Percentiles rank a stretch among this genome's conserved stretches.
These are phyloP conservation scores for Epichloe festucae DNA, from an alignment of 2,329 filamentous ascomycete species.

Conservation along the genomic window DNA sequence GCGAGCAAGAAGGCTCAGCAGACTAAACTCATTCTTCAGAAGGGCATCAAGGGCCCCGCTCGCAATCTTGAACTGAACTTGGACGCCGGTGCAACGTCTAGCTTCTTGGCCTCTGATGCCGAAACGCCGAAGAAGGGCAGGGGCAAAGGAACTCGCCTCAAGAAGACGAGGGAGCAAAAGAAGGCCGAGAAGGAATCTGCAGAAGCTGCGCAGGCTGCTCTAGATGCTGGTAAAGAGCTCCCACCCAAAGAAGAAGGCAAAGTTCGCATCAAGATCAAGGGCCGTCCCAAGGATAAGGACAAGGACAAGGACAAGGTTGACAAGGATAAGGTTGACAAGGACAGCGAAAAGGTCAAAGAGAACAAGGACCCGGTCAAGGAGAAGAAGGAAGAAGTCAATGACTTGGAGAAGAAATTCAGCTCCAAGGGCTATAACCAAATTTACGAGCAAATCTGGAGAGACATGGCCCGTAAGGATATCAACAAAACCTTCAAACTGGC, in stretches of 20 bases:
- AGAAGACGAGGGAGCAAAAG: conserved; percentile 85
- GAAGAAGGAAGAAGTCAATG: conserved; percentile 35
- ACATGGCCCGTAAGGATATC: conserved; percentile 85
- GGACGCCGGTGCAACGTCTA: conserved; percentile 74
- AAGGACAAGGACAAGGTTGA: conserved; percentile 22
- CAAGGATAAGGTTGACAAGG: conserved; percentile 30
- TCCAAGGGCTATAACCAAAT: conserved; percentile 94
- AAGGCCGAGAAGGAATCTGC: conserved; percentile 71
- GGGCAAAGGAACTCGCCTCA: conserved; percentile 56
- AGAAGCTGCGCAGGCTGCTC: conserved; percentile 72
- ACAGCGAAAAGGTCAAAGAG: conserved; percentile 27
- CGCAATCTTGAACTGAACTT: conserved; percentile 63
- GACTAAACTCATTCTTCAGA: conserved; percentile 76
- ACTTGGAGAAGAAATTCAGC: conserved; percentile 55
- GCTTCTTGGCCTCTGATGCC: conserved; percentile 58
- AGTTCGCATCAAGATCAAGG: conserved; percentile 52
- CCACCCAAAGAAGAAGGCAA: conserved; percentile 43
- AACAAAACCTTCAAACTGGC: conserved; percentile 87
- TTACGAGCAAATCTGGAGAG: conserved; percentile 94
- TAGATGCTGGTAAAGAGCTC: conserved; percentile 66
- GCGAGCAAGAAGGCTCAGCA: conserved; percentile 87
- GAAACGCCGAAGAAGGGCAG: conserved; percentile 42
- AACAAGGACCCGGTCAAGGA: conserved; percentile 37
- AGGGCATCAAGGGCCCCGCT: conserved; percentile 68
- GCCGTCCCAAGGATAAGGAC: conserved; percentile 32